Conservation (phyloP, 2,329 filamentous ascomycete species). For the Epichloe gansuensis region DNA sequence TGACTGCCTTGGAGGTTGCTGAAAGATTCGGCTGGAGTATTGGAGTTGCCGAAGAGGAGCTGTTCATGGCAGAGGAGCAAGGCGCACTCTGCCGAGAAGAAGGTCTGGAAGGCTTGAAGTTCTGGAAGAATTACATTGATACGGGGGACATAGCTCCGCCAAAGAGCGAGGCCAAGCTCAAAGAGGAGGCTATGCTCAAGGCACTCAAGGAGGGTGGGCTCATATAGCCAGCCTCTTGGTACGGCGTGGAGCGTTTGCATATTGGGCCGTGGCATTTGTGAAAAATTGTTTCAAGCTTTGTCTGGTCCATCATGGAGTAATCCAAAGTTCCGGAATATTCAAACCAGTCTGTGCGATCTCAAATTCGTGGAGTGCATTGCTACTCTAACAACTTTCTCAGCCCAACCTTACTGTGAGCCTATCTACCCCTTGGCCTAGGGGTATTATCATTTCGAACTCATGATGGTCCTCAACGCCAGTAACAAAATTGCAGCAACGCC, state of each 20-base stretch:
- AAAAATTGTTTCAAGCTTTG: no score
- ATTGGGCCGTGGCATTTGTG: neutral
- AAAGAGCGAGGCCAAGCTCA: conserved; percentile 16
- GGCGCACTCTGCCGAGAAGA: conserved; percentile 84
- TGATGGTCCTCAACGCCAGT: neutral
- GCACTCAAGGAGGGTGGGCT: conserved; percentile 32
- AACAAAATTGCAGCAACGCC: neutral
- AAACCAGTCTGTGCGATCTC: no score
- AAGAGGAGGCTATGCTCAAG: conserved; percentile 29
- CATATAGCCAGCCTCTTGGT: conserved; percentile 9
- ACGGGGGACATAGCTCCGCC: conserved; percentile 25
- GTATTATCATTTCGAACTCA: neutral
- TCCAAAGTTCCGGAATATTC: no score
- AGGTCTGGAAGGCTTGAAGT: conserved; percentile 77
- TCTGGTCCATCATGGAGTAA: no score
- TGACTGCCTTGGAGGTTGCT: conserved; percentile 81
- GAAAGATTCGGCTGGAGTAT: conserved; percentile 94
- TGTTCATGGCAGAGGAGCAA: conserved; percentile 92
- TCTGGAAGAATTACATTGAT: conserved; percentile 73
- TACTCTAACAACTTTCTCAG: neutral
- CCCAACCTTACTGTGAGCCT: neutral
- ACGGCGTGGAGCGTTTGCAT: neutral
- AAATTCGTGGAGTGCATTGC: no score
- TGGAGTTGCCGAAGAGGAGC: conserved; percentile 85
- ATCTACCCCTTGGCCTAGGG: neutral